These are phyloP conservation scores for Hymenotorrendiella dingleyae DNA, from an alignment of 2,329 filamentous ascomycete species.

Conservation along the genomic window DNA sequence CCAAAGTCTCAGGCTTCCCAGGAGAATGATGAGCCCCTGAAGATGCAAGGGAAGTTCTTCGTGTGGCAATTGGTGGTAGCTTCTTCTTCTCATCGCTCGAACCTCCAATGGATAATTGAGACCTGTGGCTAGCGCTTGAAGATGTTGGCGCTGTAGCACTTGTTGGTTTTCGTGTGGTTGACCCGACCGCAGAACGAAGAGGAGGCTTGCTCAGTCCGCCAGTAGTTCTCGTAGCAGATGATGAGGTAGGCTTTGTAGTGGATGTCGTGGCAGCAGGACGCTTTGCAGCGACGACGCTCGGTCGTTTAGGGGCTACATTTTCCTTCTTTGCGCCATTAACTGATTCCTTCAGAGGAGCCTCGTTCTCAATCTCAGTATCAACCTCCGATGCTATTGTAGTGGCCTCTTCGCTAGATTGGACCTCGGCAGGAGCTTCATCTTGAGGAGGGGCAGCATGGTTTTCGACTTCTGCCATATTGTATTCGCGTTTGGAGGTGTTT, in stretches of 20 bases:
- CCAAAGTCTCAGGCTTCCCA: slow-evolving; percentile 22
- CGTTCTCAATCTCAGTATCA: slow-evolving; percentile 26
- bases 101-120: slow-evolving; percentile 25
- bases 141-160: slow-evolving; percentile 29
- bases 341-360: slow-evolving; percentile 18
- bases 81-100: slow-evolving; percentile 31
- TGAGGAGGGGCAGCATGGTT: slow-evolving; percentile 17
- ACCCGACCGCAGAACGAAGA: slow-evolving; percentile 23
- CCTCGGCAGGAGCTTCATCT: slow-evolving; percentile 19
- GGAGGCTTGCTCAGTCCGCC: slow-evolving; percentile 32
- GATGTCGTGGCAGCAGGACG: slow-evolving; percentile 25
- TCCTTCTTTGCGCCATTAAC: slow-evolving; percentile 29
- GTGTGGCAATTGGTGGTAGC: slow-evolving; percentile 18
- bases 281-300: slow-evolving; percentile 19
- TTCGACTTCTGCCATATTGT: slow-evolving; percentile 28
- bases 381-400: slow-evolving; percentile 23
- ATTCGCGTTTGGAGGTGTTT: not conserved
- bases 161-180: slow-evolving; percentile 26
- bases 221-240: slow-evolving; percentile 24
- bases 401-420: slow-evolving; percentile 23
- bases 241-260: slow-evolving; percentile 21
- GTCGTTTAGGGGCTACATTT: slow-evolving; percentile 25
- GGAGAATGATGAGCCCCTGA: slow-evolving; percentile 19
- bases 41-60: slow-evolving; percentile 28
- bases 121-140: slow-evolving; percentile 24